Conservation (phyloP, 352 stramenopile genomes). For the Phytophthora podocarpi region DNA sequence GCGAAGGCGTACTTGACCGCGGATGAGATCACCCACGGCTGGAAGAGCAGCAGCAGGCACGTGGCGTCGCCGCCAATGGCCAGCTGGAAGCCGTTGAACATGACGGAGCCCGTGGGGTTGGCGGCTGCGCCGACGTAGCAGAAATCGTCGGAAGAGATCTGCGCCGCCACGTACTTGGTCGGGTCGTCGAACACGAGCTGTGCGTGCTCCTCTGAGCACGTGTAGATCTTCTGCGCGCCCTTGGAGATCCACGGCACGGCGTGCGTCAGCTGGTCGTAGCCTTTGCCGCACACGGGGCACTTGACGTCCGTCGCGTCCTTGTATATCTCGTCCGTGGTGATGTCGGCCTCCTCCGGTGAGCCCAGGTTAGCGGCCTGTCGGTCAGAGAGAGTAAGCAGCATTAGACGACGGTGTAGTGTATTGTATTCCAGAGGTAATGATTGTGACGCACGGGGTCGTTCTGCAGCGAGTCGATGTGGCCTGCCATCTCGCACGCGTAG, state of each 20-base stretch:
- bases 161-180: slow-evolving; percentile 44
- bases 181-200: slow-evolving; percentile 59
- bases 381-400: not conserved
- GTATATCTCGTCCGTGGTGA: slow-evolving; percentile 73
- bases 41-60: slow-evolving; percentile 80
- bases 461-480: slow-evolving; percentile 78
- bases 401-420: not conserved
- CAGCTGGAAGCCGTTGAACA: slow-evolving; percentile 87
- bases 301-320: slow-evolving; percentile 60
- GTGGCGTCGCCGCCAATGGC: slow-evolving; percentile 60
- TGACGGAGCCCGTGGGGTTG: slow-evolving; percentile 62
- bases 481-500: slow-evolving; percentile 87
- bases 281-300: slow-evolving; percentile 71
- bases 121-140: slow-evolving; percentile 52
- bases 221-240: slow-evolving; percentile 76
- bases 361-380: slow-evolving; percentile 45
- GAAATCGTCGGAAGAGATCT: slow-evolving; percentile 45
- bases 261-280: slow-evolving; percentile 65
- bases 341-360: slow-evolving; percentile 44
- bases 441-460: slow-evolving; percentile 63
- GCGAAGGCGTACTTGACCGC: slow-evolving; percentile 75
- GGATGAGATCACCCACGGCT: slow-evolving; percentile 74
- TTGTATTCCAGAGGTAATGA: too few species aligned
- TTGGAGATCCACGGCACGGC: slow-evolving; percentile 79
- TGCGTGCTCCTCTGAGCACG: slow-evolving; percentile 67